Base-by-base conservation (phyloP, 495 filamentous ascomycete species). In the Penicillium tannophilum region DNA sequence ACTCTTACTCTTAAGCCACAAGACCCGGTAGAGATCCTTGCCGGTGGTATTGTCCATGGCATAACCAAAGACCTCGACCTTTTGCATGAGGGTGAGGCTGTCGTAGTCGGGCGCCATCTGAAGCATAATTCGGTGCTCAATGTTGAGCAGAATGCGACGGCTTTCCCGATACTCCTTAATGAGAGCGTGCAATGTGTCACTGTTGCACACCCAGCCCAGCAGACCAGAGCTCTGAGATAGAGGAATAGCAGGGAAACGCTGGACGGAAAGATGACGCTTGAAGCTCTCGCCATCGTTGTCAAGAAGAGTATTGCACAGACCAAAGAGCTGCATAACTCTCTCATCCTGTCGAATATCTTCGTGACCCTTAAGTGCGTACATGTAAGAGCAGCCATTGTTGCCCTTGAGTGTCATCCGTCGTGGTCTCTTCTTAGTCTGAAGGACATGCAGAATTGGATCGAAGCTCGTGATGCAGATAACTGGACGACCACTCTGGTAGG, bases 31-130 rank as follows among this genome's bases (percentile, higher is more conserved):
- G 39, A 99, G 82, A 75, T 99, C 94, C 67, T 99, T 96, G 6
- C 94, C 94, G 4, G 94, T 99, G 1, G 94, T 99, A 64, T 99
- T 99, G 78, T 99, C 94, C 60, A 99, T 84, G 10, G 94, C 94
- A 69, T 99, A 99, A 28, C 93, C 93, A 63, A 99, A 99, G 9
- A 99, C 94, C 69, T 99, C 94, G 3, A 98, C 95, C 76, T 99
- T 99, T 71, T 99, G 95, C 95, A 99, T 99, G 28, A 99, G 83
- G 0, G 94, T 97, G 14, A 99, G 84, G 62, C 95, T 97, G 62
- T 99, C 94, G 67, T 97, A 98, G 71, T 99, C 94, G 2, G 94
- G 95, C 12, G 94, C 94, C 94, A 99, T 99, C 70, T 99, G 94
- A 35, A 99, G 79, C 94, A 99, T 99, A 66, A 99, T 98, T 24